phyloP scores from a whole-genome alignment of 2,329 filamentous ascomycete genomes.

The Pyricularia sp. region DNA sequence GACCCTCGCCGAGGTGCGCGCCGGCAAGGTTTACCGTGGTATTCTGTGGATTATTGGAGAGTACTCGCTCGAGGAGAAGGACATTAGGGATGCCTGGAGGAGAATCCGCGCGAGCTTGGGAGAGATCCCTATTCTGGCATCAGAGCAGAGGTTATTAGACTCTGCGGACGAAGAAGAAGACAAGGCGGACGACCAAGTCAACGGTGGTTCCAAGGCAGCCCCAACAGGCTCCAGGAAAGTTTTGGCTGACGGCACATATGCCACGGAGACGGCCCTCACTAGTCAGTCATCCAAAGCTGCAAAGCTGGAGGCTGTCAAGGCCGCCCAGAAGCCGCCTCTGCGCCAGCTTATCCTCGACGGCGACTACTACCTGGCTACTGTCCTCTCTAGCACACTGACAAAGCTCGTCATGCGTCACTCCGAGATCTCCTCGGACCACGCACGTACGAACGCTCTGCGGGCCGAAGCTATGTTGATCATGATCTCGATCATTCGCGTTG shows the following conservation, averaged over 20 bases:
- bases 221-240: slow-evolving; percentile 80
- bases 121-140: slow-evolving; percentile 92
- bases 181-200: slow-evolving; percentile 51
- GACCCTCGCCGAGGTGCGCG: slow-evolving; percentile 83
- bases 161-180: slow-evolving; percentile 63
- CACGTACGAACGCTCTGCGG: slow-evolving; percentile 82
- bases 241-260: slow-evolving; percentile 91
- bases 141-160: slow-evolving; percentile 83
- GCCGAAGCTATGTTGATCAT: slow-evolving; percentile 99
- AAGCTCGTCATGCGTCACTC: slow-evolving; percentile 97
- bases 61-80: slow-evolving; percentile 84
- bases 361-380: slow-evolving; percentile 90
- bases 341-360: slow-evolving; percentile 92
- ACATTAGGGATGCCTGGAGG: slow-evolving; percentile 95
- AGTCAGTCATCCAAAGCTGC: slow-evolving; percentile 83
- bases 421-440: slow-evolving; percentile 74
- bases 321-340: slow-evolving; percentile 89
- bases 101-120: slow-evolving; percentile 85
- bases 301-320: slow-evolving; percentile 90
- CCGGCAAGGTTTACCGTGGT: slow-evolving; percentile 92
- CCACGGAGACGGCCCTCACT: slow-evolving; percentile 89
- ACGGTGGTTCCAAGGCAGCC: slow-evolving; percentile 64
- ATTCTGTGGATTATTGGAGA: slow-evolving; percentile 97
- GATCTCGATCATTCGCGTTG: slow-evolving; percentile 96
- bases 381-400: slow-evolving; percentile 88